Evolutionary conservation across 805 yeast species (phyloP).

Genomic region (Yarrowia sp.): DNA sequence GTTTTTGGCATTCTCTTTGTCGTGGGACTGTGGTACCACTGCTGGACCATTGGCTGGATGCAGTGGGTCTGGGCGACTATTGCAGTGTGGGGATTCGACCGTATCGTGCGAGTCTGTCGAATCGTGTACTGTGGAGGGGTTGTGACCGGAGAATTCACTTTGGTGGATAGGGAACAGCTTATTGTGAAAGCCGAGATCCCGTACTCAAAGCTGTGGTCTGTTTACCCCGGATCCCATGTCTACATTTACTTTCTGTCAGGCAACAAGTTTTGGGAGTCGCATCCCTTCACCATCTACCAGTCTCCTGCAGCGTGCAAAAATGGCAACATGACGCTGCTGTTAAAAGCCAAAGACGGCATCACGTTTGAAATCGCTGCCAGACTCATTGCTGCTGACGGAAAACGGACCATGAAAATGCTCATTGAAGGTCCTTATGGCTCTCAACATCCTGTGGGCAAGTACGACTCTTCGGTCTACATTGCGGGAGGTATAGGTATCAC

Average conservation of each 20-base stretch:
- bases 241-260: slow-evolving; percentile 64
- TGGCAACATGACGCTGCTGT: slow-evolving; percentile 20
- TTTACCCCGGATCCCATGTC: slow-evolving; percentile 63
- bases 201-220: slow-evolving; percentile 51
- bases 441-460: slow-evolving; percentile 57
- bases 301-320: slow-evolving; percentile 33
- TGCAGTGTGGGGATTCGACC: slow-evolving; percentile 75
- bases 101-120: slow-evolving; percentile 63
- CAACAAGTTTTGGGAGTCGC: slow-evolving; percentile 69
- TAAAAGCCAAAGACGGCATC: slow-evolving; percentile 34
- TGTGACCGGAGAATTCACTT: slow-evolving; percentile 25
- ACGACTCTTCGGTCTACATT: slow-evolving; percentile 62
- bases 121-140: slow-evolving; percentile 63
- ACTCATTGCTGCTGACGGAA: neutral
- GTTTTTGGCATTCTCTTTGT: slow-evolving; percentile 61
- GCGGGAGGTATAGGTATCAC: slow-evolving; percentile 84
- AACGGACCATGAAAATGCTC: slow-evolving; percentile 1
- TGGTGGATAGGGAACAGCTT: slow-evolving; percentile 12
- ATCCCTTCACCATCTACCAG: slow-evolving; percentile 65
- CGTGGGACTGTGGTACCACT: slow-evolving; percentile 65
- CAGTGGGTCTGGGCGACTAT: slow-evolving; percentile 61
- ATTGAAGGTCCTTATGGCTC: slow-evolving; percentile 80
- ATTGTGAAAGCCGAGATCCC: slow-evolving; percentile 24
- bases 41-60: slow-evolving; percentile 54
- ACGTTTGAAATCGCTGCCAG: slow-evolving; percentile 5